Evolutionary conservation across 2,329 filamentous ascomycete genomes (phyloP).

Genomic region (Microascus cirrosus): DNA sequence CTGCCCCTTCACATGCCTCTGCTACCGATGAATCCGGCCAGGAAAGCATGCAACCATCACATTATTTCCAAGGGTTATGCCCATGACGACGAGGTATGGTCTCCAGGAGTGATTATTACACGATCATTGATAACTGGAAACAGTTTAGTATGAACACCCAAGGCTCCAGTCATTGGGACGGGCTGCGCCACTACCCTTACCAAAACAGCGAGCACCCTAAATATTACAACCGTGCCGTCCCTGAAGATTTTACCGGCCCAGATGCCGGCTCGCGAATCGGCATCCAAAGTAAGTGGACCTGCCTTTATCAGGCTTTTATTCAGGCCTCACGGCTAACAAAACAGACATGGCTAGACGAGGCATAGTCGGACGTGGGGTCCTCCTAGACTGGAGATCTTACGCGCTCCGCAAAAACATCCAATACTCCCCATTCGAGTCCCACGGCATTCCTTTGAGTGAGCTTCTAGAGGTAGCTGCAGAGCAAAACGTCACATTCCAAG

Average conservation of each 20-base stretch:
- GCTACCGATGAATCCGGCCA: too few relatives aligned
- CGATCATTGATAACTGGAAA: not conserved
- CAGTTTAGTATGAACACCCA: constrained; percentile 20
- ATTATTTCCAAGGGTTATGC: too few relatives aligned
- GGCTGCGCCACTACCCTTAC: constrained; percentile 25
- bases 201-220: too few relatives aligned
- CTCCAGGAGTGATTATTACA: too few relatives aligned
- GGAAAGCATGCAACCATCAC: too few relatives aligned
- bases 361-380: constrained; percentile 36
- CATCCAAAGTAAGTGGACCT: too few relatives aligned
- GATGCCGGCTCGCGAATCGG: not conserved
- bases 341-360: too few relatives aligned
- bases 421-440: not conserved
- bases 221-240: too few relatives aligned
- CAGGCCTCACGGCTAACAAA: too few relatives aligned
- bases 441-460: not conserved
- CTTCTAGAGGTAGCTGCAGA: constrained; percentile 4
- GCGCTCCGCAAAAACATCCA: not conserved
- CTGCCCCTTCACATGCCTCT: too few relatives aligned
- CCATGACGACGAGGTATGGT: too few relatives aligned
- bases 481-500: constrained; percentile 10
- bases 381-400: constrained; percentile 39
- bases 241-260: constrained; percentile 7
- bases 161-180: constrained; percentile 27
- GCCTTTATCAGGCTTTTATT: too few relatives aligned